Evolutionary conservation across 1,284 basidiomycete species (phyloP), one percentile per base, ranked within the genome.

Genomic region (Agaricales sp.): DNA sequence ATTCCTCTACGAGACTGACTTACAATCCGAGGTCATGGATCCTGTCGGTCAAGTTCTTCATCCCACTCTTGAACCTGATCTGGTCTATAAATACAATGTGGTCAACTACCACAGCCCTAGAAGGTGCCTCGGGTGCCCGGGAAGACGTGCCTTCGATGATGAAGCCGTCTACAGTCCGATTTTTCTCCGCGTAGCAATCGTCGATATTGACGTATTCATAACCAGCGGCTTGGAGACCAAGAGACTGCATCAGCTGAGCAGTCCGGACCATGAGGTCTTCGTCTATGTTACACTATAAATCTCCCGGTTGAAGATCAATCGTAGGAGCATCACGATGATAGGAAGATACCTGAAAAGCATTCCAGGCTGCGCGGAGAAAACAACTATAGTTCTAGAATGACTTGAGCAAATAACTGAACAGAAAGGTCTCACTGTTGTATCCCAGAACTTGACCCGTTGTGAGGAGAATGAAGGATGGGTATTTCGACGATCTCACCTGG

Each of bases 111-210:
- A n/a, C 35, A 13, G 19, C 8, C 19, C 30, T 38, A 48, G 19
- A 48, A 45, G 43, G n/a, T n/a, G 21, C 8, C 43, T 18, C 46
- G n/a, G n/a, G n/a, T n/a, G n/a, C n/a, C n/a, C n/a, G n/a, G 26
- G 35, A 16, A 46, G 19, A 48, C 62, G 13, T 23, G 65, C 65
- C 62, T 41, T 71, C 74, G 43, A 77, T 63, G 25, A 80, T 70
- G 52, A 73, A 63, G 6, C 77, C 78, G 13, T 57, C 54, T 3
- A 62, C 53, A 49, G 58, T 74, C 35, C 77, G 65, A 39, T 74
- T 59, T 50, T 71, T 76, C 57, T 76, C 71, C 2, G 76, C 68
- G 56, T 76, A 80, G 54, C 77, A 80, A 50, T 80, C 77, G 51
- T 80, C 78, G 39, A 80, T 57, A 53, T 76, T 80, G 47, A 80